A percentile compares a stretch with the other conserved stretches of the same genome.
Conservation (phyloP, 1,284 basidiomycete species). For the Boletus putidus region DNA sequence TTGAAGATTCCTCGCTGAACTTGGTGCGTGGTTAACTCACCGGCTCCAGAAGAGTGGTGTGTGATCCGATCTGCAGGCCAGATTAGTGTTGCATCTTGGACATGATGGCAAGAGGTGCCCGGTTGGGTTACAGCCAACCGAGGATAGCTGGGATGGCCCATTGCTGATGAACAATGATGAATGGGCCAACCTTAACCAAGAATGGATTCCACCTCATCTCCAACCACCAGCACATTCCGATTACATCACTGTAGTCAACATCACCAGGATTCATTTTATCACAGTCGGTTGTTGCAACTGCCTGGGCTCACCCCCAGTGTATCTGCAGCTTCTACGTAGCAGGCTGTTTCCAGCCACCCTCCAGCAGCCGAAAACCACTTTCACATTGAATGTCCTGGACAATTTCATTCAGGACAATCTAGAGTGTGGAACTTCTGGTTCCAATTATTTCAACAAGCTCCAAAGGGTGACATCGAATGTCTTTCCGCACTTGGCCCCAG, state of each 20-base stretch:
- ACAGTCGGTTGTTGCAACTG: background rate
- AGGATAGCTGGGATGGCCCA: background rate
- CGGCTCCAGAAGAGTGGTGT: too few species aligned
- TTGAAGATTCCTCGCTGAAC: too few species aligned
- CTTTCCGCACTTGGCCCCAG: conserved; percentile 25
- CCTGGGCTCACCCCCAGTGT: too few species aligned
- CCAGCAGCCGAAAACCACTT: conserved; percentile 25
- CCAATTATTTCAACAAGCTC: conserved; percentile 31
- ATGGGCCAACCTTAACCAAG: background rate
- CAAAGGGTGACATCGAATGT: conserved; percentile 25
- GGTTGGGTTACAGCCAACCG: background rate
- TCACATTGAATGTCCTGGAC: conserved; percentile 33
- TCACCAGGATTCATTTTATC: background rate
- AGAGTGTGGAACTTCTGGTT: conserved; percentile 31
- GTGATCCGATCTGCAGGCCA: too few species aligned
- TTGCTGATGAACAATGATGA: background rate
- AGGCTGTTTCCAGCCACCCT: background rate
- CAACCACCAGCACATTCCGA: background rate
- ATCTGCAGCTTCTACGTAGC: background rate
- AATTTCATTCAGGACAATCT: conserved; percentile 32
- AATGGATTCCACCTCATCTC: background rate
- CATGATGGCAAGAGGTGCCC: background rate
- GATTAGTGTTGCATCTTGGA: background rate
- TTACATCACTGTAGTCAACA: background rate
- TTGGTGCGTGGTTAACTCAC: too few species aligned